Evolutionary conservation across 805 yeast species (phyloP).

Genomic region (Metschnikowia proteae): DNA sequence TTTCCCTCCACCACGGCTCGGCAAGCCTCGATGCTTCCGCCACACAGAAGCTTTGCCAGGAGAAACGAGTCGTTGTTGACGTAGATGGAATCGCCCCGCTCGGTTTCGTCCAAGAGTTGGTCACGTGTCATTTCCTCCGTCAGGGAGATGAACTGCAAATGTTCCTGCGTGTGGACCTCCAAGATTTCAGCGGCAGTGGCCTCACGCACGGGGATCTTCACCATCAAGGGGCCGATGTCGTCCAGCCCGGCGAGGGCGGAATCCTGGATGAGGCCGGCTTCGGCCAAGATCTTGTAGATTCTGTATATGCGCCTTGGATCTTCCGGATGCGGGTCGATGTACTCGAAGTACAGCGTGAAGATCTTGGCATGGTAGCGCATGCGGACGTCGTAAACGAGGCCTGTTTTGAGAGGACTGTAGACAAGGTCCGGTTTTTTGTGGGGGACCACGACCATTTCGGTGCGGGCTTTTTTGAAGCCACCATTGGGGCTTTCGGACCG

Average conservation of each 20-base stretch:
- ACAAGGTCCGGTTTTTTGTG: slow-evolving; percentile 61
- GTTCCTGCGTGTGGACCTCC: slow-evolving; percentile 80
- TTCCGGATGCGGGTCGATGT: slow-evolving; percentile 98
- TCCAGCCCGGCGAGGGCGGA: slow-evolving; percentile 68
- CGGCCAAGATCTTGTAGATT: slow-evolving; percentile 88
- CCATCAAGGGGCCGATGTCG: slow-evolving; percentile 81
- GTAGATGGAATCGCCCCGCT: slow-evolving; percentile 90
- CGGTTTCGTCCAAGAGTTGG: slow-evolving; percentile 75
- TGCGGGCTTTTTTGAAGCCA: background rate
- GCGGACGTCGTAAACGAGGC: slow-evolving; percentile 91
- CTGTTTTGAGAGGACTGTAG: slow-evolving; percentile 79
- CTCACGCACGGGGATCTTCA: slow-evolving; percentile 84
- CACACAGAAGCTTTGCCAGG: slow-evolving; percentile 90
- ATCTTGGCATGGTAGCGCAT: slow-evolving; percentile 97
- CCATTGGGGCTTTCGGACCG: background rate
- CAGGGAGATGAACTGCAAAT: slow-evolving; percentile 67
- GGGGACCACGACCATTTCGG: slow-evolving; percentile 45
- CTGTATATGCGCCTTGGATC: slow-evolving; percentile 96
- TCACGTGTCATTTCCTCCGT: slow-evolving; percentile 78
- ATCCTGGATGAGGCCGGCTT: slow-evolving; percentile 84
- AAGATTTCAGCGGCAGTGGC: slow-evolving; percentile 84
- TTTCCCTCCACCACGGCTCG: slow-evolving; percentile 89
- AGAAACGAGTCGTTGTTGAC: slow-evolving; percentile 85
- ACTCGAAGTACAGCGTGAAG: slow-evolving; percentile 86
- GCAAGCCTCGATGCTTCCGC: slow-evolving; percentile 96